Evolutionary conservation across 164 flowering plant genomes (phyloP).

Genomic region (Sedum album): DNA sequence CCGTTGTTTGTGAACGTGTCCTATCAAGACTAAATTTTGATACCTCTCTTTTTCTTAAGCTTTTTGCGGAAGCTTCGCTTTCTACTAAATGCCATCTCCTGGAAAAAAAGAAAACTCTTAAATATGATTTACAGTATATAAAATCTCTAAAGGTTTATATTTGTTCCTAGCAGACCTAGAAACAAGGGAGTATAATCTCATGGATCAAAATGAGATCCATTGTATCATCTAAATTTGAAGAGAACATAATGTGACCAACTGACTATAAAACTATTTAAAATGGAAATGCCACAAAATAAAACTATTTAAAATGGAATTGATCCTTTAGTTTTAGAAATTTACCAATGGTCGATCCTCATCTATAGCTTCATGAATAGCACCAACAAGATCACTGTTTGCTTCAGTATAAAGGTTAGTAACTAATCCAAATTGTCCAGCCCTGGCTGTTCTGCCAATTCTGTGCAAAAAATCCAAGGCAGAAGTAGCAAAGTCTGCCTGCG

Average conservation of each 20-base stretch:
- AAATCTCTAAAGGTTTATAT: too few species aligned
- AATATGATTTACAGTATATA: not conserved
- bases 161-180: not conserved
- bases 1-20: not conserved
- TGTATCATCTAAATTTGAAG: not conserved
- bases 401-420: constrained; percentile 80
- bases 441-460: constrained; percentile 89
- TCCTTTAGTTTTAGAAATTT: constrained; percentile 13
- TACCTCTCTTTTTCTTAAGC: constrained; percentile 60
- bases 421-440: constrained; percentile 87
- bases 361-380: constrained; percentile 71
- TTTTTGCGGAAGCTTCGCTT: constrained; percentile 92
- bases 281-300: not conserved
- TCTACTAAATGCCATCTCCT: constrained; percentile 95
- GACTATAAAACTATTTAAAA: not conserved
- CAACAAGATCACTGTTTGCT: constrained; percentile 71
- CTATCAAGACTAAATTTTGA: not conserved
- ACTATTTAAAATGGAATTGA: not conserved
- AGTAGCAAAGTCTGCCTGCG: constrained; percentile 91
- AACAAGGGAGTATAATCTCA: not conserved
- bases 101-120: not conserved
- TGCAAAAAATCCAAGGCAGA: constrained; percentile 94
- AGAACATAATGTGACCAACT: not conserved
- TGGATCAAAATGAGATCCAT: not conserved
- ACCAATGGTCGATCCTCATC: constrained; percentile 77